Evolutionary conservation across 108 stramenopile species (phyloP), one percentile per base, ranked within the genome.

Genomic region (Pseudonitzschia delicatissima): DNA sequence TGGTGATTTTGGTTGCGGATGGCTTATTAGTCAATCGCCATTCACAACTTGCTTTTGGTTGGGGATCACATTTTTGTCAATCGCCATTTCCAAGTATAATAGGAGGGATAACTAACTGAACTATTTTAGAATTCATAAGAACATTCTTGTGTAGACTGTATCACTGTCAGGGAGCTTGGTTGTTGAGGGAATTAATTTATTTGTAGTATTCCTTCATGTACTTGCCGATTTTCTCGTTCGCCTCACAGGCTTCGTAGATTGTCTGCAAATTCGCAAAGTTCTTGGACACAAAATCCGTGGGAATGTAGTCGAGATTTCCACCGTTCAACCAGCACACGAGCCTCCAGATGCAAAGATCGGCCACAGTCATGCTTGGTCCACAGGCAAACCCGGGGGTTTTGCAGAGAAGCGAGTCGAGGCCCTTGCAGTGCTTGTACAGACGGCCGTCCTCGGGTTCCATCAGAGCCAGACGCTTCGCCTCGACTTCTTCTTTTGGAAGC

Each of bases 361-460:
- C 64, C 15, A 64, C 64, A 13, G 64, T 64, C 3, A 64, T 7
- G 48, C 2, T 27, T 45, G 6, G 20, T 27, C 64, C 64, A 45
- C 64, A 64, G 28, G 64, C 64, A 31, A 49, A 48, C 13, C 4
- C 40, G 27, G 28, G 28, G 28, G 2, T 27, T 31, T 31, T 28
- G 31, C 64, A 48, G 5, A 64, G 1, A 27, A 64, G 26, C 6
- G 64, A 64, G 5, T 64, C 45, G 17, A 64, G 20, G 9, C 64
- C 64, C 26, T 45, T 45, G 45, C 47, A 26, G 33, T 64, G 47
- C 47, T 26, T 64, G 29, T 15, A 11, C 23, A 64, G 47, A 4
- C 64, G 44, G 11, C 64, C 64, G 27, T 6, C 29, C 8, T 45
- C n/a, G 33, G 64, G 64, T 28, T 64, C 64, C 29, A 64, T 33